Base-by-base conservation (phyloP, 2,329 filamentous ascomycete genomes). In the Phialophora chinensis region DNA sequence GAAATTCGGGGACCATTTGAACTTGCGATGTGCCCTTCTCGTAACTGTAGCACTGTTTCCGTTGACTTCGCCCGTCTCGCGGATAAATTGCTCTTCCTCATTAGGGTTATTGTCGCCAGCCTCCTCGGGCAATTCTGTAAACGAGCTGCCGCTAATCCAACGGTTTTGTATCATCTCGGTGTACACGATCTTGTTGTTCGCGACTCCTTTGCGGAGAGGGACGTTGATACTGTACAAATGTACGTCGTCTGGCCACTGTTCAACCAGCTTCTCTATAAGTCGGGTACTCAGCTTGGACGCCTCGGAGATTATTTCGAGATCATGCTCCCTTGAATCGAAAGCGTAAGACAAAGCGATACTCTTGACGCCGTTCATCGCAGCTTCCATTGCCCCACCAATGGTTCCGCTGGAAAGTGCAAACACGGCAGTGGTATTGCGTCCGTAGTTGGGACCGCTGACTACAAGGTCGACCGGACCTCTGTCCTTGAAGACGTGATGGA, bases 181-280 rank as follows among this genome's bases (percentile, higher is more conserved):
- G 81, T 89, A 97, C n/a, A 95, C 74, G 3, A 93, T 88, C 79
- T 91, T 92, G 62, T 85, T 84, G 20, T 81, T 76, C 72, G 89
- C 89, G 0, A 97, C 87, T 6, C 88, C 90, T 66, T 91, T 89
- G 14, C 95, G 85, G 11, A 98, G 82, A 23, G 95, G 94, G 8
- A 98, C 90, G 75, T 98, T 98, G 72, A 98, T 88, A 56, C 86
- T 91, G 78, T 97, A 98, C n/a, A 98, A 80, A 75, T 96, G 92
- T 4, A 91, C 88, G 60, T 88, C 88, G 38, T 82, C 79, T 0
- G 83, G 86, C 90, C 92, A 97, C 75, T 93, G 90, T 57, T 85
- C 83, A 72, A 86, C 88, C 6, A 99, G 83, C 68, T 92, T 86
- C 77, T 97, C 90, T 69, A 97, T 89, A 27, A 98, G 84, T 69